Base-by-base conservation (phyloP, 306 rosid species). In the Argentina anserina region DNA sequence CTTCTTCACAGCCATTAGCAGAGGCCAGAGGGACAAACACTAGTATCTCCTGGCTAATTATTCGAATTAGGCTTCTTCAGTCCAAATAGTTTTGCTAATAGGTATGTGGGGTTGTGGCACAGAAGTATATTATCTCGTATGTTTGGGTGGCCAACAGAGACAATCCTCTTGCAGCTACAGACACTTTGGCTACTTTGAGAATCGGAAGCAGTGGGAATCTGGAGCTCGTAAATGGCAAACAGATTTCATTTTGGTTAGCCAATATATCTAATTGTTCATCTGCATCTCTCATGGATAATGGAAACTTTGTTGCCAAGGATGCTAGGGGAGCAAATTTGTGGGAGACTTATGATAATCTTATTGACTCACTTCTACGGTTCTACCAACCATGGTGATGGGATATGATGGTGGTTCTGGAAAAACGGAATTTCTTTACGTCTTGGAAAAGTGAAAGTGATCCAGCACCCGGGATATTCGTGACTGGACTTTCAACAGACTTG, bases 321-420 rank as follows among this genome's bases (percentile, higher is more conserved):
- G 36, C 14, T 9, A 15, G 3, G 4, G 39, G 45, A 23, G 29
- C 36, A 14, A 65, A 58, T 28, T 0, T 76, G 28, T 86, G 90
- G 87, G 79, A 78, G 67, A 84, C 86, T 72, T 86, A 82, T 72
- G 20, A 79, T 25, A 49, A 80, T 43, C 88, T 80, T 46, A 46
- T 9, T 46, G 56, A 50, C 26, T 50, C 56, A 3, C 56, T 20
- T 7, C 56, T 20, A 11, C 56, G 0, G 26, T 20, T 7, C 56
- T 20, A 11, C 26, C 56, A 20, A 50, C 12, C 25, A 50, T 50
- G 56, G 1, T n/a, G 56, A 2, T 42, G 46, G 46, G 46, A 1
- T 42, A 10, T 10, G 41, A 39, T 39, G 8, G 41, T 0, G 9
- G 41, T 39, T 39, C 41, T 39, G 53, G 53, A 6, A 46, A 46